Percentiles rank a stretch among this genome's conserved stretches.
These are phyloP conservation scores for Scheffersomyces spartinae DNA, from an alignment of 805 yeast species.

Conservation along the genomic window DNA sequence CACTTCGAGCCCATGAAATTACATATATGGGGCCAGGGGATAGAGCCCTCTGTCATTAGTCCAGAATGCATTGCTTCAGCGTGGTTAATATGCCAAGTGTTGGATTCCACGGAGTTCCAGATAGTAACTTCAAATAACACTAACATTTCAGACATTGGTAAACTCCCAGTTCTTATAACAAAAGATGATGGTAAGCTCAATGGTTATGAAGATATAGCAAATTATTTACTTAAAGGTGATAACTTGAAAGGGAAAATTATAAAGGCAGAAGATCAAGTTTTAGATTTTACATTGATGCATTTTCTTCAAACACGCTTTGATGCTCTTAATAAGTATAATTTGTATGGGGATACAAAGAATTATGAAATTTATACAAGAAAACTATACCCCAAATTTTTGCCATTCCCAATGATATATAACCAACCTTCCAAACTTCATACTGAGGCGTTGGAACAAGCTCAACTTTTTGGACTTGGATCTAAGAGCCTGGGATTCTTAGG, in stretches of 20 bases:
- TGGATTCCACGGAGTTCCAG: constrained; percentile 6
- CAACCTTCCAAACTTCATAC: no score
- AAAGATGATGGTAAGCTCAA: constrained; percentile 3
- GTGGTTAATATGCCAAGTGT: constrained; percentile 18
- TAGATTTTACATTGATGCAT: no score
- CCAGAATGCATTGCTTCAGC: constrained; percentile 27
- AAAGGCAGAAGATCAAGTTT: no score
- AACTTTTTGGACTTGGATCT: no score
- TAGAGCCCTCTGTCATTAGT: constrained; percentile 18
- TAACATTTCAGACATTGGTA: constrained; percentile 19
- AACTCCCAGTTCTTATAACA: constrained; percentile 21
- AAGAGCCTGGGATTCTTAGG: no score
- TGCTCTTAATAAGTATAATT: constrained; percentile 44
- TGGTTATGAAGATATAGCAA: constrained; percentile 10
- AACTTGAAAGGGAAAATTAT: no score
- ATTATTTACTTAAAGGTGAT: no score
- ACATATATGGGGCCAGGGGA: constrained; percentile 30
- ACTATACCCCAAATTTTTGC: constrained; percentile 38
- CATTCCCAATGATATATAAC: constrained; percentile 68
- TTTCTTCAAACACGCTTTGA: no score
- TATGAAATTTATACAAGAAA: constrained; percentile 51
- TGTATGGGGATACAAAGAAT: constrained; percentile 44
- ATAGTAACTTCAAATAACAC: constrained; percentile 30
- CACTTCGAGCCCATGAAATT: no score
- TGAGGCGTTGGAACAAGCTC: no score